Conservation (phyloP, 169 alveolate genomes). For the Theileria parva region DNA sequence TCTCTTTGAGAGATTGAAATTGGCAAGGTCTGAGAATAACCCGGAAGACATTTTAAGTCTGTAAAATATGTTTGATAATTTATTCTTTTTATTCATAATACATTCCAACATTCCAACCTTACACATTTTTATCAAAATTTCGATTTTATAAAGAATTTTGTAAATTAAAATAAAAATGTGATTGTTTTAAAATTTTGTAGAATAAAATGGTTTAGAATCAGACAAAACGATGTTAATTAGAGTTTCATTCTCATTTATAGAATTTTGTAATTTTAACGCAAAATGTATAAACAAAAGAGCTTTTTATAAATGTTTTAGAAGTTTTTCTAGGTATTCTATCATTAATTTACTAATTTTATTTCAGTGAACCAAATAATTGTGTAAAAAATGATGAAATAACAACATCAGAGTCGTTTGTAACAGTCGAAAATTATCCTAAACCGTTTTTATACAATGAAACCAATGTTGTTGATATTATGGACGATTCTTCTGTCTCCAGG, state of each 20-base stretch:
- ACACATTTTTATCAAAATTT: neutral
- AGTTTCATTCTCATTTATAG: neutral
- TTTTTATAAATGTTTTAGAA: neutral
- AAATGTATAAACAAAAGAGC: neutral
- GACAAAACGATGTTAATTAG: neutral
- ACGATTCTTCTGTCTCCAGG: conserved; percentile 28
- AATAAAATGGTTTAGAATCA: neutral
- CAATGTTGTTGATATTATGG: conserved; percentile 46
- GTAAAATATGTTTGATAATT: neutral
- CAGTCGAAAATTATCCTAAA: neutral
- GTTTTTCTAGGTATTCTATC: neutral
- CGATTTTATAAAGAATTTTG: neutral
- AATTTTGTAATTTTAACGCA: neutral
- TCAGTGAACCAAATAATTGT: neutral
- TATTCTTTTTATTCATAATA: neutral
- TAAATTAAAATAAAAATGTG: neutral
- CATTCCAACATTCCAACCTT: neutral
- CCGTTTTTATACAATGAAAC: neutral
- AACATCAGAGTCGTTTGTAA: neutral
- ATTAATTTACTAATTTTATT: neutral
- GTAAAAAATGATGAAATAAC: neutral
- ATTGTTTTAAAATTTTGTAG: neutral
- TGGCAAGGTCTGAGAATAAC: conserved; percentile 3
- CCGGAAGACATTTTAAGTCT: conserved; percentile 8
- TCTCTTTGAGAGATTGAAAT: conserved; percentile 18